Evolutionary conservation across 169 alveolate species (phyloP), one percentile per base, ranked within the genome.

Genomic region (Plasmodium malariae): DNA sequence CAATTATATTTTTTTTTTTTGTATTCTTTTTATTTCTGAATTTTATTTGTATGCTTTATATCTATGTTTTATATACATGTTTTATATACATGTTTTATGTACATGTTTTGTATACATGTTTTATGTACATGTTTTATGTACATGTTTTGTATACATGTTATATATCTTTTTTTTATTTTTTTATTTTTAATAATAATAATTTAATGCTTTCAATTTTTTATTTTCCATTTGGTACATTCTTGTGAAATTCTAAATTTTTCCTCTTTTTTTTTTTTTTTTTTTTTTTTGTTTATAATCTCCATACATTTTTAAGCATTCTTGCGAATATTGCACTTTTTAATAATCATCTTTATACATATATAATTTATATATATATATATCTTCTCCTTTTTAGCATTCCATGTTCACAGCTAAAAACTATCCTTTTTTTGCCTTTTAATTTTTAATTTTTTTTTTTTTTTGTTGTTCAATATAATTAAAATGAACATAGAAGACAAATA

Each of bases 401-500:
- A n/a, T n/a, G n/a, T n/a, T n/a, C n/a, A n/a, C n/a, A n/a, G n/a
- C 26, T 62, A 3, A 30, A 11, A 3, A 30, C 26, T 32, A 7
- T 62, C 7, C 48, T 32, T 11, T 32, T 30, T 3, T 30, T 30
- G 11, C 30, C 30, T 62, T 62, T 62, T 54, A 7, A 1, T 54
- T 1, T 54, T 1, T 54, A 17, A 6, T 54, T 54, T 54, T 12
- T 54, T 54, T 19, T 19, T 36, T 4, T 11, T 24, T 54, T 49
- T 28, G 28, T n/a, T 36, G 14, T 60, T 40, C 14, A 7, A 43
- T 24, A n/a, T 76, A 34, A 43, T 49, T 40, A 68, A 67, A 83
- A 83, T 83, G 91, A 65, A 83, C 43, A 43, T 83, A 43, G 78
- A 83, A 60, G 91, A 83, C 19, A 83, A 83, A 68, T 83, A 83